Evolutionary conservation across 805 yeast species (phyloP), one percentile per base, ranked within the genome.

Genomic region (Saturnispora galanensis): DNA sequence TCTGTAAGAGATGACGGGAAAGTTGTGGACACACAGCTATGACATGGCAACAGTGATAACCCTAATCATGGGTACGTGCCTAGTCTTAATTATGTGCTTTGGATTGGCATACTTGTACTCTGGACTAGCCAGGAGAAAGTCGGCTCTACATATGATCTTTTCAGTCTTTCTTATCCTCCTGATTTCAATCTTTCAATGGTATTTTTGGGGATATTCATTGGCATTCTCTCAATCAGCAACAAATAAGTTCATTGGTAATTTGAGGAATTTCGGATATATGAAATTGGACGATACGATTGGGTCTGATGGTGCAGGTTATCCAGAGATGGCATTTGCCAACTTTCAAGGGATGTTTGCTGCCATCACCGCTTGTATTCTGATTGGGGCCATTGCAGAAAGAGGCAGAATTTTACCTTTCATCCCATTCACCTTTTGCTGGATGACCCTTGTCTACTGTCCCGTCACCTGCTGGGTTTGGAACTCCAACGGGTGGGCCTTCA

Each of bases 391-490:
- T 35, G 96, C 95, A 42, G 97, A 90, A 66, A 73, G 97, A 57
- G 97, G 97, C 44, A 70, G 96, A 39, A 74, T 93, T 35, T 67
- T 87, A 35, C 97, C 97, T 0, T 79, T 84, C 40, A 71, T 86
- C 73, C 73, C 90, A 5, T 85, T 90, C 58, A 59, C 83, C 18
- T 90, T 93, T 60, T 60, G 81, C 44, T 90, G 96, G 94, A 81
- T 90, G 10, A 90, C 98, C 2, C 56, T 86, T 5, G 97, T 89
- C 11, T 90, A 90, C 65, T 84, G 94, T 60, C 97, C 97, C 0
- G 74, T 90, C n/a, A 90, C 90, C 5, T 86, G 79, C 65, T 89
- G 97, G 97, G 79, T 85, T 45, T 90, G 97, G 97, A 83, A 87
- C 46, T 59, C 84, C 1, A 81, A 80, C 38, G 97, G 98, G 34